Base-by-base conservation (phyloP, 2,329 filamentous ascomycete species). In the Calonectria hongkongensis region DNA sequence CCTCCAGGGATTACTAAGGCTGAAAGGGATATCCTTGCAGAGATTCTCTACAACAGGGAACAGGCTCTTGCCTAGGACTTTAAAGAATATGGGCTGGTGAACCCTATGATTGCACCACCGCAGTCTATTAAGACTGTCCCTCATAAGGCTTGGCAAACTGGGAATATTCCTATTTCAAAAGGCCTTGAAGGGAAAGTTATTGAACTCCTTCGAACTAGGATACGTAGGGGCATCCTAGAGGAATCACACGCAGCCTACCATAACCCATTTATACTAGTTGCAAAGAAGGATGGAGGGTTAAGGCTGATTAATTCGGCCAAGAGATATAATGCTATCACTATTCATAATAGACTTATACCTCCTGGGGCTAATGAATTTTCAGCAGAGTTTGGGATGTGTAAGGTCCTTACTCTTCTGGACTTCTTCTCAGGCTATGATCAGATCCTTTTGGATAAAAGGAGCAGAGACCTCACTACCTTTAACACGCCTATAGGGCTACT, bases 361-460 rank as follows among this genome's bases (percentile, higher is more conserved):
- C 7, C n/a, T 9, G 10, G 25, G 3, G 18, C 27, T 1, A n/a
- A 67, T 3, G 16, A 67, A 1, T 67, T 67, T 18, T 67, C 18
- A 13, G 18, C 18, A 12, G 39, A 62, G 16, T 13, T 62, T 12
- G 30, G 1, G 2, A 68, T 68, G 9, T 62, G 25, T 12, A 39
- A 39, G n/a, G 25, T 68, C 3, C 28, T 60, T n/a, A 28, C 3
- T 0, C 28, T 68, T 13, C 30, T 68, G 13, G 50, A 67, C 10
- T 48, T 67, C 48, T 67, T 58, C 25, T 67, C 7, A 18, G 9
- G 27, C 10, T 68, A 68, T 47, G 10, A 68, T 13, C 28, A 68
- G n/a, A 10, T 68, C 2, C 13, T 25, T 8, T 18, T 67, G 10
- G 25, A 33, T 1, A 15, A 30, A 28, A 36, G 58, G n/a, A 66